Evolutionary conservation across 75 land plant genomes (phyloP), one percentile per base, ranked within the genome.

Genomic region (Ceratopteris richardii): DNA sequence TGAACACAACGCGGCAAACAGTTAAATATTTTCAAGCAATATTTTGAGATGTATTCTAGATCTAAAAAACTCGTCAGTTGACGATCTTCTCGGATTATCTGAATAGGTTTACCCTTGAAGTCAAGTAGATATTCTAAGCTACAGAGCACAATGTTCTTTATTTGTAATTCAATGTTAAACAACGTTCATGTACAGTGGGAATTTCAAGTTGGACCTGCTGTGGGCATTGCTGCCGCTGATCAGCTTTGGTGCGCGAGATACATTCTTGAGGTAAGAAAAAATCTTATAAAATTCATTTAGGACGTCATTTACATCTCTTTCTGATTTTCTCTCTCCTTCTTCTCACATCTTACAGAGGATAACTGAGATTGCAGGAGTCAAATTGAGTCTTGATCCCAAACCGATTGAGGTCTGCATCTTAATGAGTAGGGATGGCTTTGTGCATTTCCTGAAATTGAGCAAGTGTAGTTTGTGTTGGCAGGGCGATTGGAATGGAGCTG

Each of bases 401-500:
- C 86, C 91, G 0, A 77, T 79, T 47, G 67, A 75, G 77, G 77
- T 40, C 9, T 40, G 42, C 9, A 40, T 10, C 42, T 10, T 14
- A 40, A n/a, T n/a, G n/a, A n/a, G n/a, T n/a, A n/a, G n/a, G n/a
- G n/a, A n/a, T n/a, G n/a, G n/a, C n/a, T n/a, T n/a, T n/a, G n/a
- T n/a, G n/a, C n/a, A n/a, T n/a, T n/a, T n/a, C n/a, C n/a, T n/a
- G n/a, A n/a, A n/a, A n/a, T n/a, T n/a, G n/a, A n/a, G n/a, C n/a
- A n/a, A n/a, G n/a, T n/a, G n/a, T n/a, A n/a, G n/a, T n/a, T n/a
- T 18, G 14, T 48, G 14, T 48, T 48, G 6, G 29, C 29, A 83
- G 90, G 90, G 90, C 46, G 90, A 86, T 51, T 87, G 91, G 91
- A 87, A 84, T 64, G 88, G 87, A 53, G 89, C 94, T 26, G 85